These are phyloP conservation scores for Rubia yunnanensis DNA, from an alignment of 257 asterid species.

Conservation along the genomic window DNA sequence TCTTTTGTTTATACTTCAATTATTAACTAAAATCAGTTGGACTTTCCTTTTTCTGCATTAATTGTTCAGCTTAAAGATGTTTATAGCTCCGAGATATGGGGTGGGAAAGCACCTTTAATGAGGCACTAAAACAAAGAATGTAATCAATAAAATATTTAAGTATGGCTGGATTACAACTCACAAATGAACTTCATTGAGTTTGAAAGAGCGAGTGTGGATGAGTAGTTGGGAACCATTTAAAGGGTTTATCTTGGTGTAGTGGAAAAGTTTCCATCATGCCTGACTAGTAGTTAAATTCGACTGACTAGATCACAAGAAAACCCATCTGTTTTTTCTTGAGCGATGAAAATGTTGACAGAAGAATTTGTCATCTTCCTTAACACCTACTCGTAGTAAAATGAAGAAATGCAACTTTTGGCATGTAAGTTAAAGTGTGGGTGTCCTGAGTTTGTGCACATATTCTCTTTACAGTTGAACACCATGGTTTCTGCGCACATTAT, in stretches of 20 bases:
- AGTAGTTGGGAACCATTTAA: not conserved
- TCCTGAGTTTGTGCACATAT: not conserved
- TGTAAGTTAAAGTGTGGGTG: not conserved
- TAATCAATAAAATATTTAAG: no score
- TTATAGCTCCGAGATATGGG: no score
- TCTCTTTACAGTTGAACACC: not conserved
- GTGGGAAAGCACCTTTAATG: no score
- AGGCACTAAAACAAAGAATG: no score
- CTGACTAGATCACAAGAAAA: not conserved
- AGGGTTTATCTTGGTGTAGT: not conserved
- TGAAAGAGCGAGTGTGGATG: not conserved
- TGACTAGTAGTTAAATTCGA: not conserved
- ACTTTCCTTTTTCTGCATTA: not conserved
- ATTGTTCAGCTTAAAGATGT: not conserved
- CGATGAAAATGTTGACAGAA: not conserved
- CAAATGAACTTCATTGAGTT: no score
- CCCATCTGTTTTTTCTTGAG: not conserved
- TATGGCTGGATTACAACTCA: no score
- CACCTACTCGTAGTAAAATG: slow-evolving; percentile 2
- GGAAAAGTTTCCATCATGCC: not conserved
- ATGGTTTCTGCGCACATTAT: not conserved
- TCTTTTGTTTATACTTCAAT: no score
- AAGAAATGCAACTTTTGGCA: not conserved
- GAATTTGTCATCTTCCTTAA: not conserved
- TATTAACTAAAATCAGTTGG: not conserved